Conservation (phyloP, 352 stramenopile species). For the Pythium oligandrum region DNA sequence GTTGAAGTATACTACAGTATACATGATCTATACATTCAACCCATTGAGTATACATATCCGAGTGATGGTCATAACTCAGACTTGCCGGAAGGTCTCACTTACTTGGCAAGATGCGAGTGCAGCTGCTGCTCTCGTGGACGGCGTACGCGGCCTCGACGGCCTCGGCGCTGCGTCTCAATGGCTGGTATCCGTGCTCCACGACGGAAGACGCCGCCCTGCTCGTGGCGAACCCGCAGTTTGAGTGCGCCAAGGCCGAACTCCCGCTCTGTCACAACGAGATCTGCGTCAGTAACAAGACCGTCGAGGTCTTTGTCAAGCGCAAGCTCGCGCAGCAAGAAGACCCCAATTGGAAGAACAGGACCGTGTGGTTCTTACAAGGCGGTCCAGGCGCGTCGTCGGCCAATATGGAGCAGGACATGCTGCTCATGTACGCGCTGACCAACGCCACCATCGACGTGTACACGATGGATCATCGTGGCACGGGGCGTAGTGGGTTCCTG, state of each 20-base stretch:
- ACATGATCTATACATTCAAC: no score
- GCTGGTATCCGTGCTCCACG: slow-evolving; percentile 40
- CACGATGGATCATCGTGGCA: slow-evolving; percentile 40
- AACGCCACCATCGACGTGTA: slow-evolving; percentile 43
- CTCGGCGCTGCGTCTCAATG: slow-evolving; percentile 23
- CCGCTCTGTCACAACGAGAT: slow-evolving; percentile 34
- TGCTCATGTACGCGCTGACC: slow-evolving; percentile 25
- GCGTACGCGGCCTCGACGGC: not conserved
- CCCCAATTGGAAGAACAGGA: slow-evolving; percentile 14
- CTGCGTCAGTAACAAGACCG: slow-evolving; percentile 27
- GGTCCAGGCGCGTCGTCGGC: slow-evolving; percentile 35
- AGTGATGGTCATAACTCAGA: no score
- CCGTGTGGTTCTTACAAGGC: slow-evolving; percentile 44
- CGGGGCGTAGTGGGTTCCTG: slow-evolving; percentile 27
- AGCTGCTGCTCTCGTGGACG: not conserved
- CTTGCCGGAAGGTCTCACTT: not conserved
- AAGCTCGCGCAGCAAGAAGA: slow-evolving; percentile 13
- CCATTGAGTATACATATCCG: no score
- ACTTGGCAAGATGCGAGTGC: not conserved
- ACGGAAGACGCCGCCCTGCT: slow-evolving; percentile 1
- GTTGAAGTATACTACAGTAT: no score
- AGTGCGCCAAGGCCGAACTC: slow-evolving; percentile 33
- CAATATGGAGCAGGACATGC: slow-evolving; percentile 33
- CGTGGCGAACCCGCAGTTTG: slow-evolving; percentile 18
- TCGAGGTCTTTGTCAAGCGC: slow-evolving; percentile 46